phyloP scores from a whole-genome alignment of 108 stramenopile genomes.

The Pinguiococcus pyrenoidosus region DNA sequence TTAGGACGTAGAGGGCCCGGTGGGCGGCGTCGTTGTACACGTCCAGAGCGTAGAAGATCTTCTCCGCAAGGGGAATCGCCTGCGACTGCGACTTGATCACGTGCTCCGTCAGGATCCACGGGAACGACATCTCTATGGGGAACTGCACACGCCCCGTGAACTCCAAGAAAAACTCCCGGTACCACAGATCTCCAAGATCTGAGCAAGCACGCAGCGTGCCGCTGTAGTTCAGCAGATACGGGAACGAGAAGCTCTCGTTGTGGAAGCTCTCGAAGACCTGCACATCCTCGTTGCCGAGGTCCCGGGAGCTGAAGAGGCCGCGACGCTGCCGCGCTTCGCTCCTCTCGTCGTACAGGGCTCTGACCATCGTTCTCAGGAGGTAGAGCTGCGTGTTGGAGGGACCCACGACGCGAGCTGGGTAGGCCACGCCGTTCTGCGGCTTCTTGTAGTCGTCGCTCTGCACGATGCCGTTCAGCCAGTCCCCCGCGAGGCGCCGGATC shows the following conservation, averaged over 20 bases:
- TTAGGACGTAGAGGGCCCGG: constrained; percentile 18
- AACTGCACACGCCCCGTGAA: constrained; percentile 20
- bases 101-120: constrained; percentile 40
- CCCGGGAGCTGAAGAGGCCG: constrained; percentile 24
- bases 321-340: constrained; percentile 21
- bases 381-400: constrained; percentile 32
- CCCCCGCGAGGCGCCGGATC: constrained; percentile 12
- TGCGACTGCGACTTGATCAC: constrained; percentile 9
- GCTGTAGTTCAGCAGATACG: constrained; percentile 24
- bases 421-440: constrained; percentile 18
- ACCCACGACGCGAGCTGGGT: constrained; percentile 23
- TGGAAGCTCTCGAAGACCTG: constrained; percentile 25
- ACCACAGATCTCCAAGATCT: constrained; percentile 39
- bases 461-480: constrained; percentile 21
- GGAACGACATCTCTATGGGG: constrained; percentile 35
- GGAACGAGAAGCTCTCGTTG: constrained; percentile 23
- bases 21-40: constrained; percentile 48
- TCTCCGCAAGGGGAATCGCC: constrained; percentile 30
- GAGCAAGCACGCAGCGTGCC: constrained; percentile 20
- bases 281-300: constrained; percentile 28
- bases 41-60: constrained; percentile 33
- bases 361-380: constrained; percentile 27
- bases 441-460: constrained; percentile 13
- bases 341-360: constrained; percentile 33
- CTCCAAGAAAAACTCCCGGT: constrained; percentile 31